phyloP scores from a whole-genome alignment of 176 grass and related monocot genomes.

The Saccharum spontaneum region DNA sequence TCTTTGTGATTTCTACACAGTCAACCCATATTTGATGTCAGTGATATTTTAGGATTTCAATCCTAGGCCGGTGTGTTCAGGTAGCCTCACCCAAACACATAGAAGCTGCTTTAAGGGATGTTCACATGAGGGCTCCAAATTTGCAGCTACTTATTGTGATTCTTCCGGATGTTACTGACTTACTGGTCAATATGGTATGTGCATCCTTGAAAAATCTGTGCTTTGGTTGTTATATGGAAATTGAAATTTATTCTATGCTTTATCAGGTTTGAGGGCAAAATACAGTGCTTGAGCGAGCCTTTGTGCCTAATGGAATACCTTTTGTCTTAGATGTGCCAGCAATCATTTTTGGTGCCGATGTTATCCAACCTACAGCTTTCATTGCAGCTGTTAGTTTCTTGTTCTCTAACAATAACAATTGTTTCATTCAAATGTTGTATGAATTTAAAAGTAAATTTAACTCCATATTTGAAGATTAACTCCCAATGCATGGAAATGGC shows the following conservation, averaged over 20 bases:
- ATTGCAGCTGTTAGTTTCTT: slow-evolving; percentile 29
- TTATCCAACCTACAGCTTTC: slow-evolving; percentile 50
- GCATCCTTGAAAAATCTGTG: neutral
- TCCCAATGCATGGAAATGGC: neutral
- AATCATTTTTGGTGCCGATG: slow-evolving; percentile 79
- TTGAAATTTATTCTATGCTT: neutral
- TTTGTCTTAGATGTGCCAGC: slow-evolving; percentile 34
- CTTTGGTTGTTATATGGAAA: neutral
- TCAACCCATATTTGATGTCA: neutral
- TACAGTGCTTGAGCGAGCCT: slow-evolving; percentile 45
- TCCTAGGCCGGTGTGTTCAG: neutral
- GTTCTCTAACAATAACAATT: neutral
- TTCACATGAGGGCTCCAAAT: slow-evolving; percentile 22
- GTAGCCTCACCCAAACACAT: no score
- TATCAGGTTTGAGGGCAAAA: slow-evolving; percentile 63
- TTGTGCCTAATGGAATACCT: slow-evolving; percentile 1
- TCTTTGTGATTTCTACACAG: no score
- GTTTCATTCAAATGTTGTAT: neutral
- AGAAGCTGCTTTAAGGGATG: slow-evolving; percentile 44
- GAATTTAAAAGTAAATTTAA: neutral
- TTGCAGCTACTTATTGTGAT: slow-evolving; percentile 63
- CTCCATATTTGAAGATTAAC: neutral
- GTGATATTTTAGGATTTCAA: slow-evolving; percentile 52
- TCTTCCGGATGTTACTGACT: slow-evolving; percentile 48
- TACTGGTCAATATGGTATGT: slow-evolving; percentile 23